These are phyloP conservation scores for Malassezia pachydermatis DNA, from an alignment of 1,284 basidiomycete species.

Conservation along the genomic window DNA sequence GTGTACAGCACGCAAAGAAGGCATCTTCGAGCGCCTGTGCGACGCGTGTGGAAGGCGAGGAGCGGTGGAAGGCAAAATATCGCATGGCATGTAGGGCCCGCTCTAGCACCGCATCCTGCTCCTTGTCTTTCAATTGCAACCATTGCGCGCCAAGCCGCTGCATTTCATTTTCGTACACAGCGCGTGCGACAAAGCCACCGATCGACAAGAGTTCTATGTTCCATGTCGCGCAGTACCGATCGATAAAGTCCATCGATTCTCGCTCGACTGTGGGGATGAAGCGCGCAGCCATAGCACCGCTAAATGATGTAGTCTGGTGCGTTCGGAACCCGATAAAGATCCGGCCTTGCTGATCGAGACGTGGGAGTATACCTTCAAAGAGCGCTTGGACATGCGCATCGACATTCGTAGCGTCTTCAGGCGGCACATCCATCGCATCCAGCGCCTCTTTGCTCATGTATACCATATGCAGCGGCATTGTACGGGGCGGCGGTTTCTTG, in stretches of 20 bases:
- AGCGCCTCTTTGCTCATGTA: slow-evolving; percentile 76
- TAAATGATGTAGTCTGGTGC: slow-evolving; percentile 82
- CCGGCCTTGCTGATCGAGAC: slow-evolving; percentile 39
- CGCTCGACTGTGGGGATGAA: slow-evolving; percentile 97
- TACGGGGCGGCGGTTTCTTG: slow-evolving; percentile 80
- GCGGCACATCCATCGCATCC: slow-evolving; percentile 54
- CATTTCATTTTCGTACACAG: slow-evolving; percentile 79
- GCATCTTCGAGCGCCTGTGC: slow-evolving; percentile 65
- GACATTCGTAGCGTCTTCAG: slow-evolving; percentile 47
- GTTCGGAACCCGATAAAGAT: slow-evolving; percentile 54
- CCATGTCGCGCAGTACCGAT: slow-evolving; percentile 44
- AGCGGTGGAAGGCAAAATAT: slow-evolving; percentile 52
- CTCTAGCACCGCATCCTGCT: slow-evolving; percentile 24
- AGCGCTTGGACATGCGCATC: slow-evolving; percentile 34
- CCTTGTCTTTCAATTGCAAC: slow-evolving; percentile 49
- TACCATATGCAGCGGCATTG: slow-evolving; percentile 71
- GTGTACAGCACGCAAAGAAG: slow-evolving; percentile 62
- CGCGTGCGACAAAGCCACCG: slow-evolving; percentile 64
- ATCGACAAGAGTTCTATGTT: slow-evolving; percentile 41
- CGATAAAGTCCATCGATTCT: slow-evolving; percentile 68
- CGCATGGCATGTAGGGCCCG: slow-evolving; percentile 71
- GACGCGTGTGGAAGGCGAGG: slow-evolving; percentile 77
- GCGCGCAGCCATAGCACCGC: slow-evolving; percentile 77
- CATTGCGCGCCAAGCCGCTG: slow-evolving; percentile 49
- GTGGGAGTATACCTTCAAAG: slow-evolving; percentile 48